Evolutionary conservation across 2,329 filamentous ascomycete genomes (phyloP).

Genomic region (Aspergillus aculeatinus): DNA sequence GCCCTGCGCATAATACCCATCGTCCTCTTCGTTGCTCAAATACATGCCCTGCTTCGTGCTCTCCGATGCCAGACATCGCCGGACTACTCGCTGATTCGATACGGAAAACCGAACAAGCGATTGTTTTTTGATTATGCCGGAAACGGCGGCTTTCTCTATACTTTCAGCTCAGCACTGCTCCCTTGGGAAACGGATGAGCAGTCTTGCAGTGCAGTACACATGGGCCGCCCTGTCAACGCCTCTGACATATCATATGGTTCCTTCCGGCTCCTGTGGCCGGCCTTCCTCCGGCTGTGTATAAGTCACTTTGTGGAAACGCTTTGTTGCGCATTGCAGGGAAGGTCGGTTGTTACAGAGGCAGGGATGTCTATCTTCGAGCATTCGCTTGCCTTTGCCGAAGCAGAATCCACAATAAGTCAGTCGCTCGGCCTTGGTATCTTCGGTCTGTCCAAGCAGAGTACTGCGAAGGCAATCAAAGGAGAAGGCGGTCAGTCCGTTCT

Average conservation of each 20-base stretch:
- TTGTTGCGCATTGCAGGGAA: slow-evolving; percentile 82
- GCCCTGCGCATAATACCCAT: slow-evolving; percentile 71
- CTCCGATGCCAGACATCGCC: slow-evolving; percentile 89
- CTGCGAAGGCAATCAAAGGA: slow-evolving; percentile 46
- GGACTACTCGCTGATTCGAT: slow-evolving; percentile 67
- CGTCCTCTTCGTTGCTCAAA: slow-evolving; percentile 66
- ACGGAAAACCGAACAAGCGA: slow-evolving; percentile 64
- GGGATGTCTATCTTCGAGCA: slow-evolving; percentile 97
- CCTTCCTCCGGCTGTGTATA: slow-evolving; percentile 55
- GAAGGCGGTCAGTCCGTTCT: slow-evolving; percentile 33
- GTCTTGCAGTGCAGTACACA: slow-evolving; percentile 72
- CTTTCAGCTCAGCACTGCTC: slow-evolving; percentile 68
- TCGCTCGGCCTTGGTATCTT: slow-evolving; percentile 72
- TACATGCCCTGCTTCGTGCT: slow-evolving; percentile 70
- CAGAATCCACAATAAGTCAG: slow-evolving; percentile 80
- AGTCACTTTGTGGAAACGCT: slow-evolving; percentile 89
- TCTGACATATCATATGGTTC: slow-evolving; percentile 69
- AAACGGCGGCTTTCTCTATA: slow-evolving; percentile 68
- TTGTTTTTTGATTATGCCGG: slow-evolving; percentile 69
- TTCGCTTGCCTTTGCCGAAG: slow-evolving; percentile 92
- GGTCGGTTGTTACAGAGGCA: slow-evolving; percentile 76
- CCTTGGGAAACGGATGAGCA: slow-evolving; percentile 71
- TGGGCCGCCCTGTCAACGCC: slow-evolving; percentile 59
- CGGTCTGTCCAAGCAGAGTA: slow-evolving; percentile 47
- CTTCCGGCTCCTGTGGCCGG: slow-evolving; percentile 62